These are phyloP conservation scores for Podospora conica DNA, from an alignment of 495 filamentous ascomycete genomes.

Conservation along the genomic window DNA sequence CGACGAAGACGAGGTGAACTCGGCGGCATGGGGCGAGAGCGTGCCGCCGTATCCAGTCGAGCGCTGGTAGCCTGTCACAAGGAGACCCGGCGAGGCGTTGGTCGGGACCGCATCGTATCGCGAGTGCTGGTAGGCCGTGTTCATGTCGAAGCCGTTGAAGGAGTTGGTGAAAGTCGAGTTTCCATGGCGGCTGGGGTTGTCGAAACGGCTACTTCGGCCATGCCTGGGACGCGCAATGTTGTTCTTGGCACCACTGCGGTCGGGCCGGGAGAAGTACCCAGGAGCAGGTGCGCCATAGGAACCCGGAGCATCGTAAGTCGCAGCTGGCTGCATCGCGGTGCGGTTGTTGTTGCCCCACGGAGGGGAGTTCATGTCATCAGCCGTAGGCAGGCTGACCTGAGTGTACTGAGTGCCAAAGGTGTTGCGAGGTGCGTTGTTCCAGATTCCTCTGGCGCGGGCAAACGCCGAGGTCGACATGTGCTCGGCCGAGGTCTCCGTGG, in stretches of 20 bases:
- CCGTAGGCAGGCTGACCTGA: not conserved
- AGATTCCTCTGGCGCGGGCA: not conserved
- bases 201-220: constrained; percentile 39
- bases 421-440: constrained; percentile 17
- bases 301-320: constrained; percentile 13
- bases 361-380: not conserved
- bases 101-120: constrained; percentile 32
- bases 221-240: constrained; percentile 36
- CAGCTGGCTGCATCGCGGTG: constrained; percentile 17
- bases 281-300: not conserved
- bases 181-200: constrained; percentile 32
- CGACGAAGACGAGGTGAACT: constrained; percentile 54
- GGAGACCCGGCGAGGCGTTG: constrained; percentile 14
- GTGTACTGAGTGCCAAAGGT: not conserved
- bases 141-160: constrained; percentile 24
- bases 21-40: constrained; percentile 76
- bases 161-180: constrained; percentile 20
- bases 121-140: constrained; percentile 2
- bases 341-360: not conserved
- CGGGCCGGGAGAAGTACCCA: not conserved
- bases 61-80: not conserved
- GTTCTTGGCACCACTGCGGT: not conserved
- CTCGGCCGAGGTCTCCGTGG: not conserved
- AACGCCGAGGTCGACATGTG: not conserved
- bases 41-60: constrained; percentile 43